A percentile compares a stretch with the other conserved stretches of the same genome.
phyloP scores from a whole-genome alignment of 441 rosid genomes.

The Pelargonium fulgidum region DNA sequence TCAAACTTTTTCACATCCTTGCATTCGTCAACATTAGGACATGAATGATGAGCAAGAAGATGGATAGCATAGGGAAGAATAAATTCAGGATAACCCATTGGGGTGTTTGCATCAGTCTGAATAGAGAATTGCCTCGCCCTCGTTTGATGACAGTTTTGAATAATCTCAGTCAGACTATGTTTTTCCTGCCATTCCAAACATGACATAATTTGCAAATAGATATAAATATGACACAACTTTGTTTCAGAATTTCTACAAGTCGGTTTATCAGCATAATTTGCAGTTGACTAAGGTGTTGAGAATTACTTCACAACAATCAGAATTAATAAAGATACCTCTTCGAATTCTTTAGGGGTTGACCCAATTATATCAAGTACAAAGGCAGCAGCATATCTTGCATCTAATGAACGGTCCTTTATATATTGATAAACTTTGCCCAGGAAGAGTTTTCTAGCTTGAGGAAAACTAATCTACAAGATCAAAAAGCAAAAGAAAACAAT shows the following conservation, averaged over 20 bases:
- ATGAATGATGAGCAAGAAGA: slow-evolving; percentile 80
- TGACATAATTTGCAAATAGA: slow-evolving; percentile 1
- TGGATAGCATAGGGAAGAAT: slow-evolving; percentile 77
- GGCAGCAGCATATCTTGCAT: slow-evolving; percentile 85
- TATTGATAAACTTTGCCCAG: slow-evolving; percentile 87
- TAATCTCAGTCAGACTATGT: slow-evolving; percentile 74
- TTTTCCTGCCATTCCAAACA: slow-evolving; percentile 64
- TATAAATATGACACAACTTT: slow-evolving; percentile 11
- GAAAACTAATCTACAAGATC: slow-evolving; percentile 60
- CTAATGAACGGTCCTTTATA: slow-evolving; percentile 80
- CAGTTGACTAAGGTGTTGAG: slow-evolving; percentile 9
- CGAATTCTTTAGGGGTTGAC: slow-evolving; percentile 45
- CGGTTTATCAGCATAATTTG: slow-evolving; percentile 6
- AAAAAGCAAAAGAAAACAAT: slow-evolving; percentile 12
- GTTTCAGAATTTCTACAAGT: slow-evolving; percentile 17
- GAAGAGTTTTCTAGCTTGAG: slow-evolving; percentile 69
- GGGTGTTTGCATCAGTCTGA: slow-evolving; percentile 63
- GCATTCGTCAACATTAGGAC: slow-evolving; percentile 77
- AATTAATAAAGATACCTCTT: slow-evolving; percentile 56
- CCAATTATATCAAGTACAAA: slow-evolving; percentile 53
- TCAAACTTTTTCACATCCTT: slow-evolving; percentile 86
- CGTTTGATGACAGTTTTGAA: slow-evolving; percentile 80
- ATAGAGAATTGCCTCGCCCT: slow-evolving; percentile 67
- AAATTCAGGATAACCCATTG: slow-evolving; percentile 52
- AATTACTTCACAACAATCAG: slow-evolving; percentile 20